Base-by-base conservation (phyloP, 176 grass and related monocot genomes). In the Carex scoparia region DNA sequence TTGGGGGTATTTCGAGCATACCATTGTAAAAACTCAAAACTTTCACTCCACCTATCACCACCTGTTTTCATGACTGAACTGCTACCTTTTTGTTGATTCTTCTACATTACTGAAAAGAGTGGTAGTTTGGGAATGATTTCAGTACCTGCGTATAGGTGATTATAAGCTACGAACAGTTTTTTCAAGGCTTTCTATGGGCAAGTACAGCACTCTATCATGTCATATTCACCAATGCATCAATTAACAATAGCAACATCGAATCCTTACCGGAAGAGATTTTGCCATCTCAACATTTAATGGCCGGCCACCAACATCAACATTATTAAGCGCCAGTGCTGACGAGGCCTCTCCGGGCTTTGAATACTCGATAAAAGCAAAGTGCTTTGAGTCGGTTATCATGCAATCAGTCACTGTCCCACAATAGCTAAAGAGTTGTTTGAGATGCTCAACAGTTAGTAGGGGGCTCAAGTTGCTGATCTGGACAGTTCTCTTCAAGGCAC, bases 271-370 rank as follows among this genome's bases (percentile, higher is more conserved):
- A 30, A 95, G 87, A 32, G 93, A 94, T 84, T 95, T 98, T 57
- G 96, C 96, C 93, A 95, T 98, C 84, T 98, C 96, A 84, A 98
- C 96, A 89, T 95, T 95, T 80, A 98, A 84, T 0, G 91, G 93
- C 54, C 88, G 91, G 57, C 93, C 96, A 23, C 96, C 96, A 76
- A 98, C 93, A 84, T 92, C 90, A 62, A 88, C 88, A 71, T 89
- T 98, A 74, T 93, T 95, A 60, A 98, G 85, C 31, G 72, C 86
- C 85, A 98, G 85, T 11, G 93, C 96, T 7, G 88, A 82, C n/a
- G 85, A 88, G 79, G 96, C 96, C 90, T 93, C 93, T 94, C 92
- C 93, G 32, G 91, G 85, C 85, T 98, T 98, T 30, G 90, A 69
- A 57, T 93, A 98, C 85, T 92, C 96, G 11, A 95, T 91, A 89